Conservation (phyloP, 2,329 filamentous ascomycete species). For the Talaromyces atroroseus region DNA sequence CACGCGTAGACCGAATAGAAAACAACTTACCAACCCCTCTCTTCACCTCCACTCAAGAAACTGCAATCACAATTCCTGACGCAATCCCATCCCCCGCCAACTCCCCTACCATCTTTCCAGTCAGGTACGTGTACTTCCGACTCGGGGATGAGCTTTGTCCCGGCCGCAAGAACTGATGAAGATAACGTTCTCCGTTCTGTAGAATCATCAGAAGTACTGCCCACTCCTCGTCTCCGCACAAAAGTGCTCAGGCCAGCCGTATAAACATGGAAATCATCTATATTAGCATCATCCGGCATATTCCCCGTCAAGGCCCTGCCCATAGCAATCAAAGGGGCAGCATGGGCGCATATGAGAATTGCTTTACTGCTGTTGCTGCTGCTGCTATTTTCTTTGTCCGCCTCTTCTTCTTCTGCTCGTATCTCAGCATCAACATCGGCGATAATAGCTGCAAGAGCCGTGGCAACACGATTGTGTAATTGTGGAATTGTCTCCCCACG, state of each 20-base stretch:
- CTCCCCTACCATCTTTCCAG: conserved; percentile 58
- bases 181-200: conserved; percentile 17
- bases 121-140: conserved; percentile 24
- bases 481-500: conserved; percentile 74
- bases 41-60: conserved; percentile 72
- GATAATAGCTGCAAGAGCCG: conserved; percentile 65
- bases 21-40: conserved; percentile 72
- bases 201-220: background rate
- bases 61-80: conserved; percentile 76
- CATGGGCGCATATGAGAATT: conserved; percentile 80
- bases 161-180: conserved; percentile 20
- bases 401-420: conserved; percentile 26
- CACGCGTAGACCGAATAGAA: conserved; percentile 22
- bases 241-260: conserved; percentile 77
- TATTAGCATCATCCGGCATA: conserved; percentile 65
- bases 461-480: conserved; percentile 73
- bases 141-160: conserved; percentile 24
- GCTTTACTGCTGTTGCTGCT: conserved; percentile 49
- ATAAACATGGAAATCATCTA: conserved; percentile 78
- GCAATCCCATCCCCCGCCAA: conserved; percentile 75
- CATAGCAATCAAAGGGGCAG: conserved; percentile 80
- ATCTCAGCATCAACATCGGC: conserved; percentile 60
- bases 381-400: conserved; percentile 14
- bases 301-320: conserved; percentile 74
- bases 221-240: conserved; percentile 36